These are phyloP conservation scores for Myrica gale DNA, from an alignment of 306 rosid species.

Conservation along the genomic window DNA sequence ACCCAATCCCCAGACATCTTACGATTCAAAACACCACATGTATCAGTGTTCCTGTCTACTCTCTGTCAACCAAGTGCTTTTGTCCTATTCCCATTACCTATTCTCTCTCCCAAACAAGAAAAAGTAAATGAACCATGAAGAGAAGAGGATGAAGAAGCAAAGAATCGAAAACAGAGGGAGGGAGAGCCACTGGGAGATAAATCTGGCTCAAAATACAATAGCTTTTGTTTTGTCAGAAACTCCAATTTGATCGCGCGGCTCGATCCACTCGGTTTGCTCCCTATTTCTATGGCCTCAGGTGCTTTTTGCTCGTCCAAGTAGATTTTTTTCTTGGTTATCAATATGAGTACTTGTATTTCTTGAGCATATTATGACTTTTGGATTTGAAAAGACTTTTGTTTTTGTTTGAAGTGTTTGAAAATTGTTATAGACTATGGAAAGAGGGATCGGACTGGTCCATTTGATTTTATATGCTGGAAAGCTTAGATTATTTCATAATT, in stretches of 20 bases:
- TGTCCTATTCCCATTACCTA: conserved; percentile 25
- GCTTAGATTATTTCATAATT: background rate
- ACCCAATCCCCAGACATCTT: background rate
- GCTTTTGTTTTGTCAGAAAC: conserved; percentile 7
- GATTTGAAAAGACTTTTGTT: background rate
- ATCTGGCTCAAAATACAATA: conserved; percentile 16
- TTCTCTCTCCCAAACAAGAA: background rate
- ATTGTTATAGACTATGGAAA: conserved; percentile 3
- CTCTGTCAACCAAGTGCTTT: no score
- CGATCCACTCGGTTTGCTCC: conserved; percentile 21
- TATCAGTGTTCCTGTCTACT: conserved; percentile 17
- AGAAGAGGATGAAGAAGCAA: background rate
- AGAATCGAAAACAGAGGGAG: background rate
- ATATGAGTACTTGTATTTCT: conserved; percentile 2
- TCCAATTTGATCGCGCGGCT: conserved; percentile 27
- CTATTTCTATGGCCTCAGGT: conserved; percentile 30
- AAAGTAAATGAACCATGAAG: conserved; percentile 14
- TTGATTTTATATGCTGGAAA: background rate
- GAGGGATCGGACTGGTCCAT: conserved; percentile 21
- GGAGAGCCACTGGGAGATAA: background rate
- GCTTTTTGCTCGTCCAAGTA: background rate
- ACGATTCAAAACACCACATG: conserved; percentile 11
- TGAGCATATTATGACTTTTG: background rate
- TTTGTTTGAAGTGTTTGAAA: background rate
- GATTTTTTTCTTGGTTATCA: background rate